phyloP scores from a whole-genome alignment of 345 rosid genomes.

The Linum usitatissimum region DNA sequence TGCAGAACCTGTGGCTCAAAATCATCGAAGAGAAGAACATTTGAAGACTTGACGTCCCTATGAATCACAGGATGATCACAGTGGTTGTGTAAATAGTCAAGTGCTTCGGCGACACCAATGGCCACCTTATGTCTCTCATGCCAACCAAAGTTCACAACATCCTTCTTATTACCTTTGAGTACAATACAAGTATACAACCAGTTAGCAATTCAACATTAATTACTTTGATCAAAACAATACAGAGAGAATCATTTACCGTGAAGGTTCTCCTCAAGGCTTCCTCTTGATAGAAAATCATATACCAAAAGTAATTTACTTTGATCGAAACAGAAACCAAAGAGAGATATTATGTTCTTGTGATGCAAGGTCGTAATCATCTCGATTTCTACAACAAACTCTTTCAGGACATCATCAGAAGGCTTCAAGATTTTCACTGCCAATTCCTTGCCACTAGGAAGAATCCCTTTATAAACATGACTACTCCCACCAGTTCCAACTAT shows the following conservation, averaged over 20 bases:
- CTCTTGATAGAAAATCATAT: constrained; percentile 76
- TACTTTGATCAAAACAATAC: not conserved
- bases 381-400: constrained; percentile 71
- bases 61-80: constrained; percentile 71
- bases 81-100: constrained; percentile 65
- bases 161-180: constrained; percentile 51
- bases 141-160: constrained; percentile 56
- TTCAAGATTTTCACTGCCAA: constrained; percentile 79
- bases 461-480: constrained; percentile 78
- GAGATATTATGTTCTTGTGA: constrained; percentile 76
- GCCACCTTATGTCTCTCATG: constrained; percentile 76
- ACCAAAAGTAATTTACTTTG: constrained; percentile 54
- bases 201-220: constrained; percentile 9
- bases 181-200: constrained; percentile 8
- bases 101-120: constrained; percentile 78
- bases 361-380: constrained; percentile 61
- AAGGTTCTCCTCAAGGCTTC: constrained; percentile 92
- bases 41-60: constrained; percentile 91
- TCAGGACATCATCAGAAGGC: constrained; percentile 52
- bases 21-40: constrained; percentile 81
- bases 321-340: constrained; percentile 77
- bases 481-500: constrained; percentile 91
- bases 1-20: constrained; percentile 80
- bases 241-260: constrained; percentile 40
- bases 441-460: constrained; percentile 77